Base-by-base conservation (phyloP, 2,329 filamentous ascomycete genomes). In the Penicillium polonicum region DNA sequence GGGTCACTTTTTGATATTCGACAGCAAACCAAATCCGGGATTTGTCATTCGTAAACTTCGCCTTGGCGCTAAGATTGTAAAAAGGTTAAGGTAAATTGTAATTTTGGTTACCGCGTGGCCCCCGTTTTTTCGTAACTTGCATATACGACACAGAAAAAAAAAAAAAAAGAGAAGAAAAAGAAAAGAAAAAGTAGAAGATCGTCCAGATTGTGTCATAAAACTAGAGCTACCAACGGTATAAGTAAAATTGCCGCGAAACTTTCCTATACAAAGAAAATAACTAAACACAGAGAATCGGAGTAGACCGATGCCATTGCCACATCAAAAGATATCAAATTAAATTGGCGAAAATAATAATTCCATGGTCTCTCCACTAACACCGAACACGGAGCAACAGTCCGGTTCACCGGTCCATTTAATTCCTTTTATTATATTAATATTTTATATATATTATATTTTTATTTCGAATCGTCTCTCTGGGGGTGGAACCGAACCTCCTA, bases 361-460 rank as follows among this genome's bases (percentile, higher is more conserved):
- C 21, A 21, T 3, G 21, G 21, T 21, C 21, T 21, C 21, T 21
- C 21, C 48, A 49, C 45, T 27, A 43, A 43, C 31, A 57, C 35
- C 45, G 52, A 45, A 48, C 38, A 54, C 58, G 60, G 60, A 54
- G 42, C 19, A 52, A 38, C 36, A 50, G 58, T 60, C 58, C 49
- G 56, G 57, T 66, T 64, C 62, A 65, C 61, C 63, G 64, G 52
- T 59, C 48, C 31, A 25, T 38, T 48, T 21, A 48, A 33, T n/a
- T 35, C 9, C 2, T 4, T 35, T 48, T 35, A 25, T 27, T 51
- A 33, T 33, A 43, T 41, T n/a, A 57, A 36, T 50, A 39, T 38
- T 38, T 60, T 46, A 33, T 33, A 33, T 33, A 33, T 33, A 33
- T 13, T 33, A 13, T 15, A 33, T 51, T 39, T 55, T 49, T 38